phyloP scores from a whole-genome alignment of 495 filamentous ascomycete genomes.

The Talaromyces borbonicus region DNA sequence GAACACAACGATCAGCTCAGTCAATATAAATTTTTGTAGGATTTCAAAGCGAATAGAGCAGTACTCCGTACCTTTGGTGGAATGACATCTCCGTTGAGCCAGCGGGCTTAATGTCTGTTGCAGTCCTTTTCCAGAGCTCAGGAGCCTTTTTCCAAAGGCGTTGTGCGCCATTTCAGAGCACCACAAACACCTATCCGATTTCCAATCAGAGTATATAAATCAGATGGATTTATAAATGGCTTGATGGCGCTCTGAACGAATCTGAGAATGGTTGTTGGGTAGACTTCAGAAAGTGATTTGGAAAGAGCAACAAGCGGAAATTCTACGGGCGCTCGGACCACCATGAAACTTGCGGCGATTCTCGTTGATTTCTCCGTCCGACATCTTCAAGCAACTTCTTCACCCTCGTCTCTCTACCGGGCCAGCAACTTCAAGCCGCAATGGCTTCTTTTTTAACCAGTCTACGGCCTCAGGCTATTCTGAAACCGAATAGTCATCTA shows the following conservation, averaged over 20 bases:
- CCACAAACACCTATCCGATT: neutral
- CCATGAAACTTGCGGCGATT: constrained; percentile 24
- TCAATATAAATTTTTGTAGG: no score
- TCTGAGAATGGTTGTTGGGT: neutral
- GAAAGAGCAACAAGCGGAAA: constrained; percentile 19
- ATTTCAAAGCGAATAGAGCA: no score
- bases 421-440: neutral
- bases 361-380: constrained; percentile 6
- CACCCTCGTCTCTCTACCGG: no score
- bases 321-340: constrained; percentile 27
- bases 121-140: constrained; percentile 25
- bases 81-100: constrained; percentile 26
- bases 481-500: constrained; percentile 34
- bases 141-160: constrained; percentile 30
- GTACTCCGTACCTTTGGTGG: constrained; percentile 23
- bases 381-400: constrained; percentile 1
- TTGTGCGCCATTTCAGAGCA: constrained; percentile 27
- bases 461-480: constrained; percentile 58
- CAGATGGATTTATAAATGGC: neutral
- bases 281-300: neutral
- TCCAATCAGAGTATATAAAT: neutral
- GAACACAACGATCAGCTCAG: constrained; percentile 2
- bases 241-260: no score
- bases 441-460: constrained; percentile 52
- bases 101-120: constrained; percentile 23